Evolutionary conservation across 768 basidiomycete species (phyloP), one percentile per base, ranked within the genome.

Genomic region (Serendipita sp.): DNA sequence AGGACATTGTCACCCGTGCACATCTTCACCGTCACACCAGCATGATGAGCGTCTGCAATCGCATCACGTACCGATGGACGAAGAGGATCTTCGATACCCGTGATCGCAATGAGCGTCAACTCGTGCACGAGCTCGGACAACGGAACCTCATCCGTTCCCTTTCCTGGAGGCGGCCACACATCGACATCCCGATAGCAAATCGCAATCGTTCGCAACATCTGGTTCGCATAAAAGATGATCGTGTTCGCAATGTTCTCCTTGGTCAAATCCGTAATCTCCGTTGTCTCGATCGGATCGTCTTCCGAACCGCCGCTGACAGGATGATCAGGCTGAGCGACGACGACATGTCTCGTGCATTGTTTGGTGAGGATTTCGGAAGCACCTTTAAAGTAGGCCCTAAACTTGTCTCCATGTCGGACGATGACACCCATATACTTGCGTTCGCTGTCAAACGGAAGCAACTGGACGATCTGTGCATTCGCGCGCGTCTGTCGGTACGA

Each of bases 1-100:
- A 97, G 83, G 60, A 93, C 91, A 68, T 96, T 97, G 74, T 98
- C 94, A 68, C 95, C 96, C 0, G 96, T 98, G 72, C 91, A 95
- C 94, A 97, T 99, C 77, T 96, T 97, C 76, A 98, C 85, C 27
- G 80, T 78, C 13, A 99, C 93, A 66, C 95, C 94, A 45, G 96
- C 95, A 62, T 78, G 80, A 69, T 84, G 84, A 71, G 94, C 97
- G 70, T 89, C 85, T 48, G 81, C 78, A 48, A 99, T 95, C 16
- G 95, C 93, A 10, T 92, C 81, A 15, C 82, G 82, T 31, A 98
- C 96, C 71, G 94, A 92, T 0, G 82, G 80, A 37, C 95, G 88
- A 3, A 99, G 80, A 48, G 94, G 96, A 71, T 99, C 96, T 71
- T 99, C 94, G 70, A 99, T 97, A 69, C 93, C 96, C 66, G 85